Conservation (phyloP, 2,329 filamentous ascomycete species). For the Epicoccum sorghinum region DNA sequence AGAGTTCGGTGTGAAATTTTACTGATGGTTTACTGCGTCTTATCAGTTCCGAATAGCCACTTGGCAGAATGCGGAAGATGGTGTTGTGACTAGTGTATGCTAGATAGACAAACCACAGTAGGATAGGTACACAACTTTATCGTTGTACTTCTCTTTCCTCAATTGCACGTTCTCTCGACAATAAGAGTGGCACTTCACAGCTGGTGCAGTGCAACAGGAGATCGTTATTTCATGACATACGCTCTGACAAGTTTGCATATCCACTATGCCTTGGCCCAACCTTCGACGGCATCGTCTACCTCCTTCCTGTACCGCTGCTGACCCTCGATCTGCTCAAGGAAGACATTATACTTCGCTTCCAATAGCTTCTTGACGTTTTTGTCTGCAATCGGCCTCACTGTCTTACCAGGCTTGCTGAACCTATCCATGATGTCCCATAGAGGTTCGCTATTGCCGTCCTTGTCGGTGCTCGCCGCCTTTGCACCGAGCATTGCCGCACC, state of each 20-base stretch:
- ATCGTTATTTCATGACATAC: no score
- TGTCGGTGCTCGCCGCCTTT: slow-evolving; percentile 87
- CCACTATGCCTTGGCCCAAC: slow-evolving; percentile 29
- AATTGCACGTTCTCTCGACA: no score
- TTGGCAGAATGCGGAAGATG: no score
- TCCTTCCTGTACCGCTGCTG: slow-evolving; percentile 82
- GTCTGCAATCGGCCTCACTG: slow-evolving; percentile 77
- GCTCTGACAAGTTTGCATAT: background rate
- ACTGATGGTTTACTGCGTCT: background rate
- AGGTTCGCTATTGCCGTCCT: slow-evolving; percentile 78
- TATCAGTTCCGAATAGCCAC: background rate
- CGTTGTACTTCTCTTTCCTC: no score
- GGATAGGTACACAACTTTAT: no score
- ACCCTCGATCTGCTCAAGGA: slow-evolving; percentile 86
- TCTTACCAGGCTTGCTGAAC: slow-evolving; percentile 91
- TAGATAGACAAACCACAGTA: background rate
- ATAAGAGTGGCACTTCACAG: no score
- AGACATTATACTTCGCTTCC: slow-evolving; percentile 91
- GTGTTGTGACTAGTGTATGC: background rate
- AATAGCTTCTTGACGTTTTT: slow-evolving; percentile 78
- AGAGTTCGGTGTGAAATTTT: background rate
- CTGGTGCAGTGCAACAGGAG: no score
- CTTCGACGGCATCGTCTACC: slow-evolving; percentile 66
- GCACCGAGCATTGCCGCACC: slow-evolving; percentile 98
- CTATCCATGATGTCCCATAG: slow-evolving; percentile 98